Evolutionary conservation across 139 green algal genomes (phyloP), one percentile per base, ranked within the genome.

Genomic region (Spirogloea muscicola): DNA sequence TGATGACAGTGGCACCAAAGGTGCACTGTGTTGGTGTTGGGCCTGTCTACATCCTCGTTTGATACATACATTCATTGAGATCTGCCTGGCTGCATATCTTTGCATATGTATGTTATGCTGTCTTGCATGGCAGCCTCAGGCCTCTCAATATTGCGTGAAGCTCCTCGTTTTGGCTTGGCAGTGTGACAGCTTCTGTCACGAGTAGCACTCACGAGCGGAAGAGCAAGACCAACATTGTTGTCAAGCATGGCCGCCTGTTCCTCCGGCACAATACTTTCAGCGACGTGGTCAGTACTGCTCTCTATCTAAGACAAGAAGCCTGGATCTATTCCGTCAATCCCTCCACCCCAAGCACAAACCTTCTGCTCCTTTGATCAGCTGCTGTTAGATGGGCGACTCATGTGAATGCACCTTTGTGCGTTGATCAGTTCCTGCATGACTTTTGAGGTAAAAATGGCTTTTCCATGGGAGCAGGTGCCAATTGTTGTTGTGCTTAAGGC

Each of bases 171-270:
- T 68, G 10, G 59, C 5, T 5, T 10, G 5, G 40, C 69, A 79
- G 72, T 37, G 72, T 79, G 39, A 31, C 34, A 34, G 83, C 80
- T 3, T 78, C 62, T 16, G 91, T 97, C 4, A 96, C 92, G 43
- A 91, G 79, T 68, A 91, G 86, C 76, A 98, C 95, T 27, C 88
- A 96, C 66, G 95, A 98, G 86, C 89, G 94, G 74, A 98, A 98
- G 84, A 93, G 88, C 62, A 97, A 97, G 85, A 98, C 94, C 75
- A 96, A 93, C 82, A 84, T 99, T 21, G 85, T 94, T 16, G 85
- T 89, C 40, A 91, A 90, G 78, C 87, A 97, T 64, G 87, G 87
- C 39, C 82, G 84, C 42, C 77, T 98, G 62, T 92, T 90, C 81
- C 85, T 99, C 34, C 87, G 87, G 57, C 91, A 97, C 87, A 98